Base-by-base conservation (phyloP, 2,329 filamentous ascomycete genomes). In the Penicillium brevicompactum region DNA sequence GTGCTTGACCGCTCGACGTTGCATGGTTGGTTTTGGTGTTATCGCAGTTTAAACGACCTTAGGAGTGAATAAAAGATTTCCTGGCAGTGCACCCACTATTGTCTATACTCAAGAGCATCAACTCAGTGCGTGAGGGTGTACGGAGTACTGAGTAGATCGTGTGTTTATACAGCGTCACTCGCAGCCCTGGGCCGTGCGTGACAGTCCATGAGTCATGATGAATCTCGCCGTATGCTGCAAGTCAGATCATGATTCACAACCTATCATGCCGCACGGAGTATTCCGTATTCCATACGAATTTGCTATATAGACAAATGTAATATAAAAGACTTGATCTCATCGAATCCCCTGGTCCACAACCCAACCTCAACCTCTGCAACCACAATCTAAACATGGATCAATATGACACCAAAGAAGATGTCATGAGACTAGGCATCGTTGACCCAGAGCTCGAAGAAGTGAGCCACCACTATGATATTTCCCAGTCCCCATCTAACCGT, bases 381-480 rank as follows among this genome's bases (percentile, higher is more conserved):
- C 13, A 37, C 5, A 16, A n/a, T n/a, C 34, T n/a, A 37, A 38
- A 27, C 38, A 53, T 53, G 45, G 38, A 53, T 40, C 34, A 44
- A 40, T 53, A 43, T 30, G 49, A 24, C 13, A 53, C 51, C 8
- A 48, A 43, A 44, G 51, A 53, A 21, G 51, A 47, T 43, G 51
- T 53, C 40, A 40, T 53, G n/a, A 53, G 45, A 30, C 27, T 53
- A 46, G 51, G 45, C 5, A 53, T 53, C 8, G 43, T 53, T 3
- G 45, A 53, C 30, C 51, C 51, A n/a, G 51, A 53, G 30, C 45
- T 53, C 3, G 51, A 53, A 45, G 51, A 48, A 11, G 51, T 53
- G 30, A 37, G 24, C 21, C 4, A 18, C 1, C 16, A 21, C 16
- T 22, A 18, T 5, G 7, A 16, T 5, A n/a, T 21, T 3, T 18